phyloP scores from a whole-genome alignment of 495 filamentous ascomycete species.

The Daldinia decipiens region DNA sequence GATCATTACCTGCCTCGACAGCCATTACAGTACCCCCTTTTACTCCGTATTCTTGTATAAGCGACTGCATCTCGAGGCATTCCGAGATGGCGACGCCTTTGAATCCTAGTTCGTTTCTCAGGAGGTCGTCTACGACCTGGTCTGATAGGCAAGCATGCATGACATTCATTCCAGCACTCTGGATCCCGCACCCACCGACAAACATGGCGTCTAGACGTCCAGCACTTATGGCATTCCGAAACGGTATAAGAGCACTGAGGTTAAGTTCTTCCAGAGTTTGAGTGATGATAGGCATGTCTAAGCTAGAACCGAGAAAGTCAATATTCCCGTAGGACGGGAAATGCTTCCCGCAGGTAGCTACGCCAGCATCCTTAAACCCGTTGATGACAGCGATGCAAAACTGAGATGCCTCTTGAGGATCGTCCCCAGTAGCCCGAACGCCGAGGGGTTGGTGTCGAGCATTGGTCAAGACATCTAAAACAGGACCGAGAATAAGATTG shows the following conservation, averaged over 20 bases:
- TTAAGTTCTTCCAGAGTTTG: constrained; percentile 89
- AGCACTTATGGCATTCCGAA: constrained; percentile 82
- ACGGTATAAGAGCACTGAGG: constrained; percentile 83
- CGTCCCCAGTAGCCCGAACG: constrained; percentile 83
- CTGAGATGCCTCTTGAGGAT: constrained; percentile 88
- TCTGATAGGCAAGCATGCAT: constrained; percentile 93
- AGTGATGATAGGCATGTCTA: constrained; percentile 91
- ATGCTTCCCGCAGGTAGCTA: constrained; percentile 89
- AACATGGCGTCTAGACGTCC: constrained; percentile 89
- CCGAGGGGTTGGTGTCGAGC: constrained; percentile 86
- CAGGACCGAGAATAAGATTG: constrained; percentile 90
- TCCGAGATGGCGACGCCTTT: constrained; percentile 92
- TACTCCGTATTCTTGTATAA: constrained; percentile 91
- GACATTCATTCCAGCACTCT: constrained; percentile 85
- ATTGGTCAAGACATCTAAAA: constrained; percentile 90
- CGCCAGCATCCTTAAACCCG: constrained; percentile 85
- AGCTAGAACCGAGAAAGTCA: constrained; percentile 85
- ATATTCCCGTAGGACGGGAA: constrained; percentile 93
- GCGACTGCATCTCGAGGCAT: constrained; percentile 93
- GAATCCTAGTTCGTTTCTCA: constrained; percentile 84
- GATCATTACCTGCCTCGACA: constrained; percentile 89
- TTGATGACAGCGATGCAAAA: constrained; percentile 89
- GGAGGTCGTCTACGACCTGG: constrained; percentile 85
- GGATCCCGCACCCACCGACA: constrained; percentile 88
- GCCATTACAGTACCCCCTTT: constrained; percentile 93